Evolutionary conservation across 2,329 filamentous ascomycete species (phyloP).

Genomic region (Alternaria postmessia): DNA sequence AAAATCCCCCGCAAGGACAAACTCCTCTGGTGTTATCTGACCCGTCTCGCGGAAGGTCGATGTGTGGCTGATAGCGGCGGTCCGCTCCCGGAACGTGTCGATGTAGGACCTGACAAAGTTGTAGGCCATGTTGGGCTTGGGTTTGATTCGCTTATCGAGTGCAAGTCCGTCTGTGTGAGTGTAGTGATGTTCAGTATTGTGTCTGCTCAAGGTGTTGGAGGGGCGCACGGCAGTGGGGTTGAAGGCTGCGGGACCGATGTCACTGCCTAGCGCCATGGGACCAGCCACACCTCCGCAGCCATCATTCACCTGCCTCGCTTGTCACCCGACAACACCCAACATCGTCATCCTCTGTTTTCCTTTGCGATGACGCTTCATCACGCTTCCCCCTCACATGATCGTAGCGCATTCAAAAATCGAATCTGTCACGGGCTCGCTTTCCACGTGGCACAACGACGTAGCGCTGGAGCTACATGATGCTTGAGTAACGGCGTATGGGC

Average conservation of each 20-base stretch:
- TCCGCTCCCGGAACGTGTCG: slow-evolving; percentile 89
- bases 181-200: slow-evolving; percentile 6
- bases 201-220: slow-evolving; percentile 12
- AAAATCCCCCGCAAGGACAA: slow-evolving; percentile 94
- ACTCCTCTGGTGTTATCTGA: slow-evolving; percentile 97
- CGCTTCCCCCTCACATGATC: background rate
- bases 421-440: background rate
- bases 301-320: background rate
- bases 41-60: slow-evolving; percentile 94
- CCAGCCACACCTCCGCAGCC: background rate
- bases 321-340: slow-evolving; percentile 4
- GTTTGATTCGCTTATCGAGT: background rate
- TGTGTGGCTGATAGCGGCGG: slow-evolving; percentile 86
- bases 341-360: background rate
- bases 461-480: background rate
- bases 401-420: background rate
- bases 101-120: slow-evolving; percentile 81
- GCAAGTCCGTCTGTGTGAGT: background rate
- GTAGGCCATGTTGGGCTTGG: slow-evolving; percentile 73
- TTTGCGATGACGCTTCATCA: background rate
- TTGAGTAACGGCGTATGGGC: background rate
- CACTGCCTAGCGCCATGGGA: background rate
- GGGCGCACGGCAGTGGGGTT: slow-evolving; percentile 13
- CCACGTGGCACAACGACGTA: background rate
- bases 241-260: slow-evolving; percentile 1